Percentiles rank a stretch among this genome's conserved stretches.
Evolutionary conservation across 495 filamentous ascomycete genomes (phyloP).

Genomic region (Penicillium chermesinum): DNA sequence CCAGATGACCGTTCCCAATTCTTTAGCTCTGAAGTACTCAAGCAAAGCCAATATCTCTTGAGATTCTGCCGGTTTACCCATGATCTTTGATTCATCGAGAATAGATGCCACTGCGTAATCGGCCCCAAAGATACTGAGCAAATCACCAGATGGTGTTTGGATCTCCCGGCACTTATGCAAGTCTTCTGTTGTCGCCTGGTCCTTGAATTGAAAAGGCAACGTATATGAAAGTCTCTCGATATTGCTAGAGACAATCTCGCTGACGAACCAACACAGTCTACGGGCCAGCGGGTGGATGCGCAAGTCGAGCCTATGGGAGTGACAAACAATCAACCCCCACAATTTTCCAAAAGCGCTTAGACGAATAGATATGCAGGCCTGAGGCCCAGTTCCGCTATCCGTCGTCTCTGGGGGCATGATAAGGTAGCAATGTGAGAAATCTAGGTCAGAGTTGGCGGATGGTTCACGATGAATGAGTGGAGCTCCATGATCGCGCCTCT

Average conservation of each 20-base stretch:
- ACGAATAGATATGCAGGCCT: constrained; percentile 85
- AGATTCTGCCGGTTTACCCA: constrained; percentile 66
- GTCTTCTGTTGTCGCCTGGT: background rate
- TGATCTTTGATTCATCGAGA: constrained; percentile 73
- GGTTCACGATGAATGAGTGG: constrained; percentile 72
- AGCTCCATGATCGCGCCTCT: constrained; percentile 31
- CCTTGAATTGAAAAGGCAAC: constrained; percentile 55
- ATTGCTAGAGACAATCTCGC: constrained; percentile 74
- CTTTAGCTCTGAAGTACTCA: constrained; percentile 71
- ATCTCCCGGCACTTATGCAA: background rate
- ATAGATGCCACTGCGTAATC: constrained; percentile 80
- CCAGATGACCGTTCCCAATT: constrained; percentile 63
- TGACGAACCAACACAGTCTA: constrained; percentile 77
- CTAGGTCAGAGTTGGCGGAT: constrained; percentile 55
- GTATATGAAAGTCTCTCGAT: constrained; percentile 83
- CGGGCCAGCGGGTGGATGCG: constrained; percentile 78
- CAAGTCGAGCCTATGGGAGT: constrained; percentile 73
- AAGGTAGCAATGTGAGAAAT: constrained; percentile 76
- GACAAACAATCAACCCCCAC: constrained; percentile 83
- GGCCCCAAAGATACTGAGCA: constrained; percentile 38
- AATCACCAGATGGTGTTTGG: constrained; percentile 10
- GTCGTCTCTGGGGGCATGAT: constrained; percentile 74
- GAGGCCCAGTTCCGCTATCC: constrained; percentile 68
- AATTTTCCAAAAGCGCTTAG: constrained; percentile 78
- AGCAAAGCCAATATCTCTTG: constrained; percentile 76